Evolutionary conservation across 352 stramenopile genomes (phyloP), one percentile per base, ranked within the genome.

Genomic region (Phytophthora citrophthora): DNA sequence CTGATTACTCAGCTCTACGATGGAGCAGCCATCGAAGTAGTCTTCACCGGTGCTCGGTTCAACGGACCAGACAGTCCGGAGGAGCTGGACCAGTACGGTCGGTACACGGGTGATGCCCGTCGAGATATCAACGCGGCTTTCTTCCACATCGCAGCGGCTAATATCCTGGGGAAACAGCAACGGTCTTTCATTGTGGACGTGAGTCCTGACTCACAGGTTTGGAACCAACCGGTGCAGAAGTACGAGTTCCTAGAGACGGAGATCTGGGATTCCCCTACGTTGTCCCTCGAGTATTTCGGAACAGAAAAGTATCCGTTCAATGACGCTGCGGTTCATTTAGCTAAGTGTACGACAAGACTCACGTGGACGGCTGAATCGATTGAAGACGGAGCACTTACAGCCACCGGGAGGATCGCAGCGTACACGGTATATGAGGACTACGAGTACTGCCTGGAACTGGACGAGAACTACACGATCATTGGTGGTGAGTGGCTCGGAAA

Each of bases 291-390:
- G 45, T 75, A 70, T 47, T 87, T 79, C 44, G 52, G 39, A 38
- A 69, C 69, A 15, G 54, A 57, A 13, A 71, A 48, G 55, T 89
- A 89, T 45, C 77, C 76, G 57, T 89, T 89, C 74, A 88, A 88
- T 51, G 49, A 51, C 26, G 56, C 52, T 0, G 50, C 65, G 13
- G 57, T 46, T 18, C 72, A 67, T 34, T 56, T 89, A 52, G 58
- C 69, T 45, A 86, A 82, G 55, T 77, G 79, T n/a, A 58, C 68
- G 43, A 85, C 58, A 4, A 61, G 46, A 26, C 62, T 89, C 29
- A 74, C 62, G 24, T 88, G 76, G 70, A 81, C 85, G 13, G 55
- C 65, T 0, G 74, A 86, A 51, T 75, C 64, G 20, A 52, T 73
- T 54, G 77, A 86, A 46, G 71, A 83, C 40, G 74, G 72, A 1